A percentile compares a stretch with the other conserved stretches of the same genome.
These are phyloP conservation scores for Scytalidium sp. DNA, from an alignment of 2,329 filamentous ascomycete genomes.

Conservation along the genomic window DNA sequence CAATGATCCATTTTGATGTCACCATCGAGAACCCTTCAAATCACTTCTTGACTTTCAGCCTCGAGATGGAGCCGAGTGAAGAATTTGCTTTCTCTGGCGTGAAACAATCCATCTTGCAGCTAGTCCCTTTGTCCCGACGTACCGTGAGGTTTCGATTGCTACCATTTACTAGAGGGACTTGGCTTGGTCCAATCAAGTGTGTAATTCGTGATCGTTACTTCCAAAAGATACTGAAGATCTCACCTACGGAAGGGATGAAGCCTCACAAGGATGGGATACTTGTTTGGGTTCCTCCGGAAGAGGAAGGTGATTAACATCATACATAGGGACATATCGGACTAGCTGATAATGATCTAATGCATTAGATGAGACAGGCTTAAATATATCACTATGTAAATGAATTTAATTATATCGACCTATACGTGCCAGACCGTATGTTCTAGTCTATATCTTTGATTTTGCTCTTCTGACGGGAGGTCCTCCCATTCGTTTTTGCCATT, in stretches of 20 bases:
- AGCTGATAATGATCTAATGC: background rate
- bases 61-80: slow-evolving; percentile 89
- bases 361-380: background rate
- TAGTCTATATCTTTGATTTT: slow-evolving; percentile 13
- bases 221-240: slow-evolving; percentile 81
- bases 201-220: slow-evolving; percentile 88
- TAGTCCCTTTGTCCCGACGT: slow-evolving; percentile 78
- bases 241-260: slow-evolving; percentile 72
- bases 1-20: slow-evolving; percentile 49
- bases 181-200: slow-evolving; percentile 66
- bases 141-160: slow-evolving; percentile 72
- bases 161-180: slow-evolving; percentile 61
- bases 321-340: background rate
- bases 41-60: slow-evolving; percentile 90
- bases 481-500: slow-evolving; percentile 41
- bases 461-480: slow-evolving; percentile 8
- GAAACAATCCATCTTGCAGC: slow-evolving; percentile 75
- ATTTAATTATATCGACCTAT: no score
- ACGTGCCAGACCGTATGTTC: no score
- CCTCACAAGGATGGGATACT: slow-evolving; percentile 60
- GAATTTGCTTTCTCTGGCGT: slow-evolving; percentile 90
- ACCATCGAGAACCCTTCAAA: slow-evolving; percentile 91
- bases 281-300: slow-evolving; percentile 55
- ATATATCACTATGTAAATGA: background rate
- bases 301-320: slow-evolving; percentile 10